Percentiles rank a stretch among this genome's conserved stretches.
Evolutionary conservation across 148 eudicot genomes (phyloP).

Genomic region (Persicaria maculosa): DNA sequence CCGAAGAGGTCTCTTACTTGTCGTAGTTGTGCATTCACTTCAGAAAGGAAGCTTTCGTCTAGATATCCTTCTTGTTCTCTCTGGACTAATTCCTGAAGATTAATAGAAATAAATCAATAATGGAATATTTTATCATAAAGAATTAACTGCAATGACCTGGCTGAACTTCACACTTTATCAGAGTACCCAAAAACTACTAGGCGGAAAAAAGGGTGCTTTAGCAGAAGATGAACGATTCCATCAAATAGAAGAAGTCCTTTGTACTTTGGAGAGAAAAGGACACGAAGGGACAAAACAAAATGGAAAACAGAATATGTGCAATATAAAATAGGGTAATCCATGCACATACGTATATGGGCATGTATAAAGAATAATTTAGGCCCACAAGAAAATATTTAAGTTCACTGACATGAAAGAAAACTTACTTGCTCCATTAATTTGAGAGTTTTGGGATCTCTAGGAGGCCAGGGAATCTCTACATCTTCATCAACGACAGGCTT

Average conservation of each 20-base stretch:
- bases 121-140: background rate
- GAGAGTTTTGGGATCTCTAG: slow-evolving; percentile 72
- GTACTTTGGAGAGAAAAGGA: background rate
- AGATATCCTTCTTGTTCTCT: slow-evolving; percentile 90
- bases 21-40: slow-evolving; percentile 92
- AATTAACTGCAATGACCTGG: background rate
- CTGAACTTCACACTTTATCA: background rate
- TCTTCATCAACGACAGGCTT: slow-evolving; percentile 63
- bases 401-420: slow-evolving; percentile 5
- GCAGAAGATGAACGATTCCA: background rate
- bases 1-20: slow-evolving; percentile 49
- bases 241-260: background rate
- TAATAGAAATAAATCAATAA: background rate
- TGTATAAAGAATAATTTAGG: background rate
- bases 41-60: slow-evolving; percentile 93
- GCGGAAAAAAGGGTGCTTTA: background rate
- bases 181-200: background rate
- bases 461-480: slow-evolving; percentile 88
- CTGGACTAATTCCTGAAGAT: slow-evolving; percentile 62
- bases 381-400: background rate
- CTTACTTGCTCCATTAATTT: slow-evolving; percentile 67
- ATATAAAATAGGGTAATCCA: background rate
- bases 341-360: background rate
- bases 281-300: background rate
- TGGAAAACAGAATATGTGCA: background rate